Conservation (phyloP, 768 basidiomycete species). For the Lactarius hatsudake region DNA sequence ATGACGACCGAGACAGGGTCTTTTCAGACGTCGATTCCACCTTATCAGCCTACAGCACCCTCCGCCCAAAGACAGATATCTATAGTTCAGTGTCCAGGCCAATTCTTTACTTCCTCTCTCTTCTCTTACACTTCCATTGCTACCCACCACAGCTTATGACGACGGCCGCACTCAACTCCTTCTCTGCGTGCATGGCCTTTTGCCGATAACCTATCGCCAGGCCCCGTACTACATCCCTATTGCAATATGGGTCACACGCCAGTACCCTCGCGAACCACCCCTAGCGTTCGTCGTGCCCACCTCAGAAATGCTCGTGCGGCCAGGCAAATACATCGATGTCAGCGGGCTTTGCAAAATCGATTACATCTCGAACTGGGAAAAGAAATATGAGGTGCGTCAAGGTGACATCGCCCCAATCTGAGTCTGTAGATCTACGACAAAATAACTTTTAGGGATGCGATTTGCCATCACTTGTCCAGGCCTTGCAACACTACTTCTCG, state of each 20-base stretch:
- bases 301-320: slow-evolving; percentile 81
- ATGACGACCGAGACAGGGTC: slow-evolving; percentile 54
- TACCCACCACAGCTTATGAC: slow-evolving; percentile 67
- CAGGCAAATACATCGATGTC: slow-evolving; percentile 72
- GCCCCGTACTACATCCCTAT: slow-evolving; percentile 92
- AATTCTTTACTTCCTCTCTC: slow-evolving; percentile 14
- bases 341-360: slow-evolving; percentile 70
- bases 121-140: slow-evolving; percentile 25
- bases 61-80: slow-evolving; percentile 77
- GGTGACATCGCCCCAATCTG: slow-evolving; percentile 27
- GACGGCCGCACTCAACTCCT: slow-evolving; percentile 92
- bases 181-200: slow-evolving; percentile 85
- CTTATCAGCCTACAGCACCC: slow-evolving; percentile 51
- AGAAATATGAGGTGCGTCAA: slow-evolving; percentile 76
- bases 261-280: slow-evolving; percentile 81
- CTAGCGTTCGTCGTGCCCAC: slow-evolving; percentile 92
- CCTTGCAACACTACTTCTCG: slow-evolving; percentile 82
- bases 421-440: slow-evolving; percentile 14
- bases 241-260: slow-evolving; percentile 80
- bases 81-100: slow-evolving; percentile 51
- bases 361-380: slow-evolving; percentile 74
- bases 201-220: slow-evolving; percentile 78
- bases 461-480: slow-evolving; percentile 68
- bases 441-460: slow-evolving; percentile 60
- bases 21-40: slow-evolving; percentile 59